Percentiles rank a stretch among this genome's conserved stretches.
Conservation (phyloP, 257 asterid genomes). For the Solanum corneliomulleri region DNA sequence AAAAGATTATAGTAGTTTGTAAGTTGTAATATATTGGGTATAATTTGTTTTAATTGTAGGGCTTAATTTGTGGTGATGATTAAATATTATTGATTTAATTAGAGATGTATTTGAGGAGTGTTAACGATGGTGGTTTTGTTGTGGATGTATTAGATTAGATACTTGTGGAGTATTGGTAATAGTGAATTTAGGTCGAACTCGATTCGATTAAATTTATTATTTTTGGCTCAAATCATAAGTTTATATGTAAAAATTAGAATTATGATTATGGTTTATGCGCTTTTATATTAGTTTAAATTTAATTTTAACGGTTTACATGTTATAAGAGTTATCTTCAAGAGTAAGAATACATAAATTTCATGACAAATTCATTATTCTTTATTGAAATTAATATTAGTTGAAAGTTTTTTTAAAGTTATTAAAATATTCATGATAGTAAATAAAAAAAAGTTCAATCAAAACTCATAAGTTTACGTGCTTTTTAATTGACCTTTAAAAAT, state of each 20-base stretch:
- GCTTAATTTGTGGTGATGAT: not conserved
- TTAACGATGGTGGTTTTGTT: not conserved
- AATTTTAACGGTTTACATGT: too few relatives aligned
- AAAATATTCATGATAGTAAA: too few relatives aligned
- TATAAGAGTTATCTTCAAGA: not conserved
- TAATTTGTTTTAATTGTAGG: not conserved
- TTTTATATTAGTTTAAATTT: too few relatives aligned
- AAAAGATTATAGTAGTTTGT: too few relatives aligned
- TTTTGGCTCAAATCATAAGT: not conserved
- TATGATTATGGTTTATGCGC: not conserved
- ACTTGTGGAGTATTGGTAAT: not conserved
- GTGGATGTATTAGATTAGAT: not conserved
- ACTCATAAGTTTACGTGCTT: too few relatives aligned
- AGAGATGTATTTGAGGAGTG: not conserved
- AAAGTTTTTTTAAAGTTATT: too few relatives aligned
- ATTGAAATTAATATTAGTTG: not conserved
- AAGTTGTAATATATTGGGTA: not conserved
- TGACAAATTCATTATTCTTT: not conserved
- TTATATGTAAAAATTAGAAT: not conserved
- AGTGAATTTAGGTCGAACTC: not conserved
- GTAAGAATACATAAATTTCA: not conserved
- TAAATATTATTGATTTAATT: not conserved
- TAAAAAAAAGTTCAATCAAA: not conserved
- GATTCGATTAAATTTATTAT: not conserved
- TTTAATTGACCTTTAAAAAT: not conserved